Evolutionary conservation across 2,329 filamentous ascomycete species (phyloP), one percentile per base, ranked within the genome.

Genomic region (Stemphylium beticola): DNA sequence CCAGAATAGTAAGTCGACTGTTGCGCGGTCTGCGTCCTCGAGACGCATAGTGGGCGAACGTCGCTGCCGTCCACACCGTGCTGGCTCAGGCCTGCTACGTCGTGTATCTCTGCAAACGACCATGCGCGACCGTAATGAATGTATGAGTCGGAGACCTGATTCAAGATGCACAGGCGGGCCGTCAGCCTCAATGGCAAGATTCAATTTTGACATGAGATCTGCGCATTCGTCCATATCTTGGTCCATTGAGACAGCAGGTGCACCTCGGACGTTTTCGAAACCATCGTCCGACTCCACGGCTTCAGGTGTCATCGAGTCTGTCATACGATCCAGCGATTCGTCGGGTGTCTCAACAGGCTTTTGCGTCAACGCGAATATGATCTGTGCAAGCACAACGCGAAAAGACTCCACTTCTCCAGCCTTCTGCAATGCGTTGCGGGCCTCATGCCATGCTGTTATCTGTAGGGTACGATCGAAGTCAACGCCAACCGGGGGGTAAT

Each of bases 1-100:
- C 84, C 84, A 86, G 63, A 82, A 85, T 3, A 86, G 63, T 12
- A 86, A 70, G 12, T 81, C 77, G 22, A 86, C 74, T 0, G 84
- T 85, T 10, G 77, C 72, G 15, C 72, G 70, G 66, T 80, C 72
- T 15, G 76, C 71, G 24, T 63, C 53, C 38, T 67, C 71, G 11
- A 76, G 60, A 5, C 57, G 55, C 26, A 65, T 62, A 4, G 54
- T 43, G 5, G 59, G 58, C n/a, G 53, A 43, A 6, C 53, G 60
- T 18, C 59, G 49, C 38, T 55, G 56, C 29, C 61, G 67, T 33
- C 45, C 54, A 41, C 55, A 51, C 24, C 55, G 59, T 22, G 51
- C 47, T 0, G 24, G 26, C 24, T 53, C 58, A 26, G 57, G 26
- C 22, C 55, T 66, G 8, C 32, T 32, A 4, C 53, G 51, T 17